phyloP scores from a whole-genome alignment of 2,329 filamentous ascomycete species.

The Aspergillus unguis region DNA sequence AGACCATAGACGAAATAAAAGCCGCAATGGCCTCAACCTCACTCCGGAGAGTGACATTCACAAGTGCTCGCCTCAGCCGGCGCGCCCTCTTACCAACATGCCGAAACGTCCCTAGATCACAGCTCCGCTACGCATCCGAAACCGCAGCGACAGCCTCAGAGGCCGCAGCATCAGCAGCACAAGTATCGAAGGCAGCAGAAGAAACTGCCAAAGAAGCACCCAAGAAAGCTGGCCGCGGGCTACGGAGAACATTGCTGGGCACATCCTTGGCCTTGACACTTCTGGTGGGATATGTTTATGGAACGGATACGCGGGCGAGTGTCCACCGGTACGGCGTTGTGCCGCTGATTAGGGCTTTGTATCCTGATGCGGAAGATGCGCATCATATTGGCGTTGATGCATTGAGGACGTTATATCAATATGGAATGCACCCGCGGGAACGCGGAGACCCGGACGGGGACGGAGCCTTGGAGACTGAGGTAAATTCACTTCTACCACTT shows the following conservation, averaged over 20 bases:
- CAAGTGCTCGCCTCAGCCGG: conserved; percentile 9
- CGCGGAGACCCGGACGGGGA: conserved; percentile 59
- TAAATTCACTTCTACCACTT: conserved; percentile 15
- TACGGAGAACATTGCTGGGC: conserved; percentile 39
- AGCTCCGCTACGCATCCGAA: conserved; percentile 17
- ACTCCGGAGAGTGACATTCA: neutral
- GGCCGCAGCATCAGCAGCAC: neutral
- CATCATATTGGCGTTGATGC: conserved; percentile 73
- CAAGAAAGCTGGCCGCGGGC: conserved; percentile 28
- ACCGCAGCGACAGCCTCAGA: conserved; percentile 2
- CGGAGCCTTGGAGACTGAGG: conserved; percentile 54
- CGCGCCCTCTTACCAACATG: conserved; percentile 8
- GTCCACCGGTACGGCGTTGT: conserved; percentile 65
- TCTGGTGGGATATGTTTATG: conserved; percentile 60
- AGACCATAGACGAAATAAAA: neutral
- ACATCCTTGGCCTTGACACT: conserved; percentile 52
- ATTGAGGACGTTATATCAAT: conserved; percentile 68
- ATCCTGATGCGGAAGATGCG: conserved; percentile 69
- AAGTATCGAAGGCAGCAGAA: conserved; percentile 13
- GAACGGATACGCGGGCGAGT: conserved; percentile 71
- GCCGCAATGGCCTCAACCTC: conserved; percentile 1
- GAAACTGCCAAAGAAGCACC: conserved; percentile 25
- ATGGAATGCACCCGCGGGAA: conserved; percentile 79
- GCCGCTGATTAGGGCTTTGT: conserved; percentile 41
- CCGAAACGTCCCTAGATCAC: conserved; percentile 8